Evolutionary conservation across 2,329 filamentous ascomycete genomes (phyloP), one percentile per base, ranked within the genome.

Genomic region (Arthrobotrys pseudoclavata): DNA sequence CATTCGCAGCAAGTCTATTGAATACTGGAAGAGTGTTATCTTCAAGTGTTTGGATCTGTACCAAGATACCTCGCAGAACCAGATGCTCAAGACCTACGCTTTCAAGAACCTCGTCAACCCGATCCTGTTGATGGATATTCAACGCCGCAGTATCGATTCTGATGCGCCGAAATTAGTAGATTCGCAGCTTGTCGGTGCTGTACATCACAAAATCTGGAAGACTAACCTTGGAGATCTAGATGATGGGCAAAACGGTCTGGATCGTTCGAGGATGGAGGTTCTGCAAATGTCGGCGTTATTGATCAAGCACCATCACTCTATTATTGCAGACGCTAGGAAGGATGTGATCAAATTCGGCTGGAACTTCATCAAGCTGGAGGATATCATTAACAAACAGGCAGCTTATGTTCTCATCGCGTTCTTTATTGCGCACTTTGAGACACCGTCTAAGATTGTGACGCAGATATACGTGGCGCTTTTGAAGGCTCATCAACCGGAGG

Each of bases 291-390:
- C 96, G 4, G 94, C 96, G 0, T 90, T 99, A 86, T 87, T 99
- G 45, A 91, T 99, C 84, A 99, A 99, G 83, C 97, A 98, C 82
- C 93, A 99, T 82, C 90, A 95, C 82, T 89, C 89, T 34, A 92
- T 94, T 67, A 88, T 99, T 0, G 92, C 96, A 80, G 96, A 98
- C 82, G 91, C 93, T 1, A 90, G 96, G 42, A 99, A 99, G 84
- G 96, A 99, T 80, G 95, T 99, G 79, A 99, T 99, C 82, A 98
- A 97, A 84, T 99, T 98, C 84, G 94, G 94, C 2, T 99, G 96
- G 96, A 97, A 94, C 18, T 98, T 97, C 83, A 99, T 99, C 81
- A 90, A 93, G 24, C 88, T 99, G n/a, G 96, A 99, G 82, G 96
- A 99, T 83, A 92, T 97, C 71, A 97, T 99, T 86, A 99, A 98